Evolutionary conservation across 371 early-diverging fungal species (phyloP).

Genomic region (Phascolomyces articulosus): DNA sequence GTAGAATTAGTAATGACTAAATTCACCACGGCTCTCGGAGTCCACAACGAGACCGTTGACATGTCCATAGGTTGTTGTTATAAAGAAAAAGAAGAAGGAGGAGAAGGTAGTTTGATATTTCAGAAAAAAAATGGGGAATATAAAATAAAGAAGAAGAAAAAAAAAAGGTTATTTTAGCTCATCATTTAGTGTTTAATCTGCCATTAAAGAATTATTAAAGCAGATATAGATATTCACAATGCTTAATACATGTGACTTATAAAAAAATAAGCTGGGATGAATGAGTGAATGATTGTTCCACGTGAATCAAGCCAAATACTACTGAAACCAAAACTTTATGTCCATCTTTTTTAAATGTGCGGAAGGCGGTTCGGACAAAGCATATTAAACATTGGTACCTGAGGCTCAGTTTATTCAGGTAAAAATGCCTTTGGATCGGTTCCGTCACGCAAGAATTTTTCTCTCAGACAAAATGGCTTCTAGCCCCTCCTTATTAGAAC

Average conservation of each 20-base stretch:
- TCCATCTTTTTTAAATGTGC: neutral
- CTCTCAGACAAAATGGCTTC: conserved; percentile 2
- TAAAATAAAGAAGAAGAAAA: too few species aligned
- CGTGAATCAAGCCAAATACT: neutral
- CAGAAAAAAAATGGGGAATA: too few species aligned
- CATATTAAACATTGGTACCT: neutral
- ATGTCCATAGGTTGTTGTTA: too few species aligned
- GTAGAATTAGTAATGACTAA: conserved; percentile 30
- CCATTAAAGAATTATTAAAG: too few species aligned
- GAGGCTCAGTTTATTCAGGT: neutral
- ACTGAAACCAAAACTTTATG: neutral
- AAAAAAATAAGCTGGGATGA: too few species aligned
- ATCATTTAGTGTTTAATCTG: too few species aligned
- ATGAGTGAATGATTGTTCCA: conserved; percentile 3
- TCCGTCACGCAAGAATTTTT: neutral
- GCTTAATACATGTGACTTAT: too few species aligned
- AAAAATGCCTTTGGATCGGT: neutral
- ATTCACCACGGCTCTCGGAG: conserved; percentile 19
- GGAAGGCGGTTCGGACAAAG: neutral
- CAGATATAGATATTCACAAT: neutral
- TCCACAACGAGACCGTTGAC: conserved; percentile 24
- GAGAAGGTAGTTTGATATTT: too few species aligned
- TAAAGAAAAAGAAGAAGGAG: neutral
- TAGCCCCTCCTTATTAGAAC: neutral
- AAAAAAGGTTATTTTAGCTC: too few species aligned